Conservation (phyloP, 495 filamentous ascomycete genomes). For the Neurospora hispaniola region DNA sequence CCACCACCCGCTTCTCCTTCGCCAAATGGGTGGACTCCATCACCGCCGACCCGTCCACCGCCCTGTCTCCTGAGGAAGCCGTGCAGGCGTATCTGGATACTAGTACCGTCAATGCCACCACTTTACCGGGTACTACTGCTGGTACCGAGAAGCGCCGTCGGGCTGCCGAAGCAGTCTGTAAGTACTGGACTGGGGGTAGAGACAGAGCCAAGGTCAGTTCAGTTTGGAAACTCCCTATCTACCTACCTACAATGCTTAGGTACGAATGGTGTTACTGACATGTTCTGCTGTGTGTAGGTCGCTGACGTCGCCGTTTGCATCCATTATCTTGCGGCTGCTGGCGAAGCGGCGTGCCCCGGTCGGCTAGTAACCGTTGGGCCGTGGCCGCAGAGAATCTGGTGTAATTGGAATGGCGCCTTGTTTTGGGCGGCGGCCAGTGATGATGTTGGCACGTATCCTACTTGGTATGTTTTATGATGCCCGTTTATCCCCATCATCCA, state of each 20-base stretch:
- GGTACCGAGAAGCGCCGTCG: not conserved
- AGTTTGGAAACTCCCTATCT: not conserved
- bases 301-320: not conserved
- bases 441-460: not conserved
- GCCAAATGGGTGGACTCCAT: not conserved
- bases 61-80: not conserved
- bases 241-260: not conserved
- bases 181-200: too few species aligned
- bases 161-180: not conserved
- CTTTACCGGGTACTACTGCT: not conserved
- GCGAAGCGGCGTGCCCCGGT: not conserved
- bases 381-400: not conserved
- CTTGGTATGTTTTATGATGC: not conserved
- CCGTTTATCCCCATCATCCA: too few species aligned
- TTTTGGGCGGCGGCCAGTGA: not conserved
- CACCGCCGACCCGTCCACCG: not conserved
- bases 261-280: not conserved
- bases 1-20: not conserved
- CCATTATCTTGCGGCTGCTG: not conserved
- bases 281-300: not conserved
- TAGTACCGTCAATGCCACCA: not conserved
- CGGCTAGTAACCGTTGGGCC: not conserved
- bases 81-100: not conserved
- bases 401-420: not conserved
- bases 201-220: not conserved